Evolutionary conservation across 176 grass and related monocot genomes (phyloP), one percentile per base, ranked within the genome.

Genomic region (Bromus sterilis): DNA sequence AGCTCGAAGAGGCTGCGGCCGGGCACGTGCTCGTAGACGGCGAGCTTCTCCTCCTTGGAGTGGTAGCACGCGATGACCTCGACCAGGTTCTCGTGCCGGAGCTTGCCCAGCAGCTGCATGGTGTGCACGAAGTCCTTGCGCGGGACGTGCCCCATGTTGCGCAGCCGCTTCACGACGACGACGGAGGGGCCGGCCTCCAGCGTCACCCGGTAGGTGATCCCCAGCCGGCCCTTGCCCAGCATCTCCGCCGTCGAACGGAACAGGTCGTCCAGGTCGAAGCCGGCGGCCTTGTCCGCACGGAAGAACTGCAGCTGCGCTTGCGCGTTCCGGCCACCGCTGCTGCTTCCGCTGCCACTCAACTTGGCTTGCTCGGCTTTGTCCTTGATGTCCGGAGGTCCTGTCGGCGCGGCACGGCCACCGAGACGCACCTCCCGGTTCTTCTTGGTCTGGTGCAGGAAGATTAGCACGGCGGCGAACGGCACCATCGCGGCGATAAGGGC

Each of bases 1-100:
- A 99, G 88, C 20, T 99, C 89, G 83, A 88, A 93, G 68, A 99
- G 88, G 86, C 88, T 99, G 65, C 48, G 79, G 14, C 91, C 93
- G 42, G 70, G 81, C 24, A 99, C 23, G 76, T 93, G 76, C 15
- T 99, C 96, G 85, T 88, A 99, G 28, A 95, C 84, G 23, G 80
- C 77, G 0, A 99, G 83, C 83, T 99, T 95, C 86, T 99, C 96
- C 40, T 99, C 93, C 77, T 83, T 83, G 82, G 96, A 99, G 83
- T 86, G 82, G 82, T 93, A 87, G 71, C 85, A 95, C 35, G 90
- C 70, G 59, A 91, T 40, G 86, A 99, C 83, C 43, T 87, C 93
- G 7, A 77, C 87, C 68, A 99, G 78, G 87, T 99, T 95, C 46
- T 95, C 93, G 59, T 95, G 96, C 66, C 74, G 86, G 33, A 95